Percentiles rank a stretch among this genome's conserved stretches.
phyloP scores from a whole-genome alignment of 352 stramenopile genomes.

The Thalassiosira mediterranea region DNA sequence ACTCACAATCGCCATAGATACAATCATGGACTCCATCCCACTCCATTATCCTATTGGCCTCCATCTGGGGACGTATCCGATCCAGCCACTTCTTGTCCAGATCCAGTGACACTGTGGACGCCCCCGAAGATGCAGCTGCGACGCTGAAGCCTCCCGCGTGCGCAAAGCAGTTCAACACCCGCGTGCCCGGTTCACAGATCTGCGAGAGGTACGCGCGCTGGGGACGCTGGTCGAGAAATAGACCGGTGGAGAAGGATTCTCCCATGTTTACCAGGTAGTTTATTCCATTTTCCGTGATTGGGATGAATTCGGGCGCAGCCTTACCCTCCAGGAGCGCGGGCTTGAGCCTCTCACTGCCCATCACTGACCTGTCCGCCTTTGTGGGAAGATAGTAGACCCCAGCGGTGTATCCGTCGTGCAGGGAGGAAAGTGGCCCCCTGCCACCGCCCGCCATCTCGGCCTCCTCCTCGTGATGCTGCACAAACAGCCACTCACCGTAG shows the following conservation, averaged over 20 bases:
- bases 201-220: conserved; percentile 69
- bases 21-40: conserved; percentile 76
- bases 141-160: conserved; percentile 77
- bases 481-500: conserved; percentile 78
- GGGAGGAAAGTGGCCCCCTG: conserved; percentile 70
- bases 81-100: conserved; percentile 81
- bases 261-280: conserved; percentile 70
- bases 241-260: conserved; percentile 76
- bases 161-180: conserved; percentile 81
- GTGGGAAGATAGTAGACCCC: conserved; percentile 75
- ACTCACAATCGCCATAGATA: conserved; percentile 82
- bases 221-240: conserved; percentile 77
- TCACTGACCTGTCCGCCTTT: conserved; percentile 60
- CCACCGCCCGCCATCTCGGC: conserved; percentile 36
- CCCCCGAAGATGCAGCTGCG: conserved; percentile 64
- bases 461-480: conserved; percentile 77
- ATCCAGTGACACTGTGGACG: conserved; percentile 76
- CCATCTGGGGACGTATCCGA: conserved; percentile 68
- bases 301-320: conserved; percentile 59
- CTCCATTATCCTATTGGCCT: conserved; percentile 71
- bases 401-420: conserved; percentile 75
- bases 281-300: conserved; percentile 74
- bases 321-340: conserved; percentile 70
- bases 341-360: conserved; percentile 54
- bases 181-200: conserved; percentile 65